These are phyloP conservation scores for Alternaria arbusti DNA, from an alignment of 2,329 filamentous ascomycete species.

Conservation along the genomic window DNA sequence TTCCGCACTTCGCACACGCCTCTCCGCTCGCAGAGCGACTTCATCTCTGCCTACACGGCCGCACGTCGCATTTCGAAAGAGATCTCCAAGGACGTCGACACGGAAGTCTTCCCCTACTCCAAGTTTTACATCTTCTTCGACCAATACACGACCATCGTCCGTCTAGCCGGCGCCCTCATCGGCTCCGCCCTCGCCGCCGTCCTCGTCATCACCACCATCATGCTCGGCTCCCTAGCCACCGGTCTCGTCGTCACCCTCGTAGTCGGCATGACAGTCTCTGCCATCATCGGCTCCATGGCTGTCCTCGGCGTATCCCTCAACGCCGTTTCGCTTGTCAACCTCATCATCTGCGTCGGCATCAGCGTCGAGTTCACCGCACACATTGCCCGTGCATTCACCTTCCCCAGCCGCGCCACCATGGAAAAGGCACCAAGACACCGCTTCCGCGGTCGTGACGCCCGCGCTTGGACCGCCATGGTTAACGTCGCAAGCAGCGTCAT, in stretches of 20 bases:
- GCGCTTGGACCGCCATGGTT: slow-evolving; percentile 90
- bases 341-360: slow-evolving; percentile 97
- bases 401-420: slow-evolving; percentile 82
- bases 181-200: slow-evolving; percentile 86
- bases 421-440: slow-evolving; percentile 74
- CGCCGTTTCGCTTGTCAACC: slow-evolving; percentile 91
- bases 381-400: slow-evolving; percentile 94
- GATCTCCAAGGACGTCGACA: slow-evolving; percentile 72
- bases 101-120: slow-evolving; percentile 93
- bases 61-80: slow-evolving; percentile 85
- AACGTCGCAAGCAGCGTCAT: slow-evolving; percentile 96
- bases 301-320: slow-evolving; percentile 88
- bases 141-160: slow-evolving; percentile 87
- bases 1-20: slow-evolving; percentile 92
- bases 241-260: slow-evolving; percentile 83
- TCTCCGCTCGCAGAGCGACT: slow-evolving; percentile 85
- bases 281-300: slow-evolving; percentile 96
- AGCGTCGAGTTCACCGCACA: slow-evolving; percentile 97
- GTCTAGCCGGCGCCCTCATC: slow-evolving; percentile 78
- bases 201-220: slow-evolving; percentile 75
- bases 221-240: slow-evolving; percentile 84
- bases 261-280: slow-evolving; percentile 90
- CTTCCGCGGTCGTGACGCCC: slow-evolving; percentile 81
- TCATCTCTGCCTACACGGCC: slow-evolving; percentile 87
- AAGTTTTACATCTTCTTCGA: slow-evolving; percentile 99